A percentile compares a stretch with the other conserved stretches of the same genome.
phyloP scores from a whole-genome alignment of 169 alveolate genomes.

The Amoebophrya sp. region DNA sequence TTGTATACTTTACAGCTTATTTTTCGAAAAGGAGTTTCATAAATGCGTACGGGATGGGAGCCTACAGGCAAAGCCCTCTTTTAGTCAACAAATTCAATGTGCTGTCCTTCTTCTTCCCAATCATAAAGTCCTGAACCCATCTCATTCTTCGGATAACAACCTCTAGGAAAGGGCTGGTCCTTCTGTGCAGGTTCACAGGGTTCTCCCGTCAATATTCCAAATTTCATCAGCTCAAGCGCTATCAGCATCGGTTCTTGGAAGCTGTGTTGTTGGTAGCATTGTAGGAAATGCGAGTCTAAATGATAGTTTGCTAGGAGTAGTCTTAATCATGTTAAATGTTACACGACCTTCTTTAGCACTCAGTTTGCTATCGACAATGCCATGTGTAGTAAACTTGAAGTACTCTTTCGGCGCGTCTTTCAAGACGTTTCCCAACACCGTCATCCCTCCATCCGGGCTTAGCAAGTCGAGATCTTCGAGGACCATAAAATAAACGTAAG shows the following conservation, averaged over 20 bases:
- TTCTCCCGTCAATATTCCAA: slow-evolving; percentile 24
- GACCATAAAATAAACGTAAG: background rate
- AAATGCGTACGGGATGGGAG: too few relatives aligned
- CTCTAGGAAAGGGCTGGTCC: too few relatives aligned
- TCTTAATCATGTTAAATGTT: too few relatives aligned
- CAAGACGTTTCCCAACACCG: slow-evolving; percentile 31
- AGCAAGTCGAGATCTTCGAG: slow-evolving; percentile 17
- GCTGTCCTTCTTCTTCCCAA: too few relatives aligned
- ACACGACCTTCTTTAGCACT: too few relatives aligned
- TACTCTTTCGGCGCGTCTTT: slow-evolving; percentile 11
- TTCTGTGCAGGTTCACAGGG: background rate
- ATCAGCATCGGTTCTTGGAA: slow-evolving; percentile 24
- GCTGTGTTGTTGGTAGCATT: background rate
- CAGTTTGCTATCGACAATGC: background rate
- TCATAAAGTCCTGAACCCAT: too few relatives aligned
- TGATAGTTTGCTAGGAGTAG: too few relatives aligned
- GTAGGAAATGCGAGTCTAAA: background rate
- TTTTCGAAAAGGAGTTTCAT: too few relatives aligned
- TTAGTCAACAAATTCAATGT: too few relatives aligned
- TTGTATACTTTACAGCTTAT: too few relatives aligned
- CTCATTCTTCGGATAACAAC: too few relatives aligned
- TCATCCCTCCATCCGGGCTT: slow-evolving; percentile 32
- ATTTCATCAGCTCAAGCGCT: slow-evolving; percentile 34
- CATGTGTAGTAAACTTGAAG: background rate
- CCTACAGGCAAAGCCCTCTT: too few relatives aligned